A percentile compares a stretch with the other conserved stretches of the same genome.
phyloP scores from a whole-genome alignment of 202 grass and related monocot species.

The Digitaria exilis region DNA sequence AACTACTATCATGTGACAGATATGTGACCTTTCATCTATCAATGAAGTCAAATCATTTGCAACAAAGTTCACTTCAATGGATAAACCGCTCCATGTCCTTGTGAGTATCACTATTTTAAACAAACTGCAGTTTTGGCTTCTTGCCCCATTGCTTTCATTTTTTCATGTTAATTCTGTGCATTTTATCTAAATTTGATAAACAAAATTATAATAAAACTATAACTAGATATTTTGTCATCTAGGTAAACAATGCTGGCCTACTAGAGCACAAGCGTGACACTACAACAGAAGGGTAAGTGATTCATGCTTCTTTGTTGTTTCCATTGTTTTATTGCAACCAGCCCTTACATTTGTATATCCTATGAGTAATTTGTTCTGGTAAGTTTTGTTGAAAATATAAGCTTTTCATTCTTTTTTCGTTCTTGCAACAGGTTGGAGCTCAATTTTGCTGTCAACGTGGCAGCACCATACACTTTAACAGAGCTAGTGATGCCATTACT shows the following conservation, averaged over 20 bases:
- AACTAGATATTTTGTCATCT: constrained; percentile 40
- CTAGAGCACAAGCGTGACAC: constrained; percentile 67
- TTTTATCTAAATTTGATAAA: constrained; percentile 28
- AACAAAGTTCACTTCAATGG: constrained; percentile 66
- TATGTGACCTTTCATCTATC: constrained; percentile 89
- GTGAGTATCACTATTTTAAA: constrained; percentile 50
- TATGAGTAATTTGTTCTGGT: not conserved
- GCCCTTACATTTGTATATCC: not conserved
- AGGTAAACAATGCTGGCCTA: constrained; percentile 97
- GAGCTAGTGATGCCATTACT: constrained; percentile 77
- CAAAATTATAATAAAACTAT: not conserved
- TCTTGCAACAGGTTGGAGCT: constrained; percentile 62
- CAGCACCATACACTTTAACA: constrained; percentile 77
- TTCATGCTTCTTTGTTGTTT: not conserved
- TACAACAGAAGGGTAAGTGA: constrained; percentile 71
- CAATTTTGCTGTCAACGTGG: constrained; percentile 93
- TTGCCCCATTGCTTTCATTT: not conserved
- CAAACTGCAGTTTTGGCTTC: not conserved
- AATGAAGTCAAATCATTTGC: constrained; percentile 79
- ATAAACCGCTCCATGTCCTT: constrained; percentile 80
- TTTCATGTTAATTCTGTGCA: constrained; percentile 7
- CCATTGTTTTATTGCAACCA: constrained; percentile 1
- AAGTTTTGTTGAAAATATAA: not conserved
- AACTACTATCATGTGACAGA: constrained; percentile 35
- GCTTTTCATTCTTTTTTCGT: not conserved